Evolutionary conservation across 1,284 basidiomycete species (phyloP).

Genomic region (Apiotrichum laibachii): DNA sequence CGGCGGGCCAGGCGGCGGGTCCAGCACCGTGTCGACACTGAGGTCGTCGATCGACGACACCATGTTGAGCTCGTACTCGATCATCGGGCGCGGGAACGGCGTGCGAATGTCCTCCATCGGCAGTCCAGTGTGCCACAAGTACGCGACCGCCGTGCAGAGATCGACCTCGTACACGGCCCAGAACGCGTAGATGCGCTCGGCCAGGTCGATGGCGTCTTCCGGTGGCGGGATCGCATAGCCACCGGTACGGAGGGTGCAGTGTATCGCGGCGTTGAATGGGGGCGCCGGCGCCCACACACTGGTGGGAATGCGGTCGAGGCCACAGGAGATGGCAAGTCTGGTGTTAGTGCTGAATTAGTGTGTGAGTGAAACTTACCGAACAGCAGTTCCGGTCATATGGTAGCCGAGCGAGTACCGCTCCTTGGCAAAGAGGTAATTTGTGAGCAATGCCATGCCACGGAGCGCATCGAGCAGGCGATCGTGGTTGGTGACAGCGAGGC

Average conservation of each 20-base stretch:
- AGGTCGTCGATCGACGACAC: constrained; percentile 28
- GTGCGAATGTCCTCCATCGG: constrained; percentile 31
- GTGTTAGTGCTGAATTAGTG: neutral
- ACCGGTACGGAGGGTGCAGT: constrained; percentile 25
- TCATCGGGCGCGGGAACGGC: constrained; percentile 33
- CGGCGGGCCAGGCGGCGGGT: constrained; percentile 5
- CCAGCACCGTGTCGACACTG: constrained; percentile 18
- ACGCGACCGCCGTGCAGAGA: constrained; percentile 32
- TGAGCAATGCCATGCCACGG: constrained; percentile 31
- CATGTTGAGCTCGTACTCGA: constrained; percentile 29
- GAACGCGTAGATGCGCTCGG: constrained; percentile 35
- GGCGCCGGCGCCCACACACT: constrained; percentile 20
- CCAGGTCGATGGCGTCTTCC: constrained; percentile 26
- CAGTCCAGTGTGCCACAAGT: constrained; percentile 35
- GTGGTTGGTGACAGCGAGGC: constrained; percentile 24
- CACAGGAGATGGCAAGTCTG: constrained; percentile 32
- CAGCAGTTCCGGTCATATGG: constrained; percentile 25
- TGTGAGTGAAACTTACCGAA: constrained; percentile 11
- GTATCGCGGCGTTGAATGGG: constrained; percentile 23
- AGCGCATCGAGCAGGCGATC: constrained; percentile 38
- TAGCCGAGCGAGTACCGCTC: constrained; percentile 34
- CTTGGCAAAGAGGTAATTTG: constrained; percentile 31
- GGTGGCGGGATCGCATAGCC: constrained; percentile 25
- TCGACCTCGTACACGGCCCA: constrained; percentile 40
- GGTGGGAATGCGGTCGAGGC: constrained; percentile 28